These are phyloP conservation scores for Rhizoclosmatium globosum DNA, from an alignment of 192 early-diverging fungal species.

Conservation along the genomic window DNA sequence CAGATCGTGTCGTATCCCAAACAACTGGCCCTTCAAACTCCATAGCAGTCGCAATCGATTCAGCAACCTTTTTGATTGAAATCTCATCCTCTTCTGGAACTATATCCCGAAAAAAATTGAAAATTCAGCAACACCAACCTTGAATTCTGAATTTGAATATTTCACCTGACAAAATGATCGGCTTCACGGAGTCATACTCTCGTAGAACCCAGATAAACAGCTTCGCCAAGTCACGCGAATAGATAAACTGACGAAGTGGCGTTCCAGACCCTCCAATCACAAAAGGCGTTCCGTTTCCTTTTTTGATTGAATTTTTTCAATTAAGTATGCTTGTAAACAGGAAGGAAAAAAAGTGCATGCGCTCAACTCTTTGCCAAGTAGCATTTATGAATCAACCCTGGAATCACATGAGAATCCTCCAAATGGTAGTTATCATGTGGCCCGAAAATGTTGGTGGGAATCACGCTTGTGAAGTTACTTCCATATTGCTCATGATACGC, in stretches of 20 bases:
- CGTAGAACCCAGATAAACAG: conserved; percentile 84
- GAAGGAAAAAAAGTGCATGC: conserved; percentile 11
- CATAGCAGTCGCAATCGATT: conserved; percentile 75
- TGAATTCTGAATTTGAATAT: not conserved
- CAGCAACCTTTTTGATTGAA: conserved; percentile 79
- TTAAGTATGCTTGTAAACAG: no score
- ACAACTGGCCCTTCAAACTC: conserved; percentile 67
- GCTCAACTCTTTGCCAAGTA: conserved; percentile 74
- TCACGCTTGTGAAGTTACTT: conserved; percentile 78
- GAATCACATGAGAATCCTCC: conserved; percentile 82
- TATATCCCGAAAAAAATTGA: conserved; percentile 39
- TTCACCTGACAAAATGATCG: conserved; percentile 82
- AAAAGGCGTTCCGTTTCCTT: conserved; percentile 77
- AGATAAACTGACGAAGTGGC: conserved; percentile 85
- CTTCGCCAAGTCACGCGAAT: conserved; percentile 79
- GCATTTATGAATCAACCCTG: conserved; percentile 84
- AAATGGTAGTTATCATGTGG: conserved; percentile 82
- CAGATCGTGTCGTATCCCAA: conserved; percentile 77
- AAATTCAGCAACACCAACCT: not conserved
- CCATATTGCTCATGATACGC: conserved; percentile 83
- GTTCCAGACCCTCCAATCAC: conserved; percentile 77
- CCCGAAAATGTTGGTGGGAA: conserved; percentile 86
- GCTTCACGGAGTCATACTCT: conserved; percentile 80
- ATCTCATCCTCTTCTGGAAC: conserved; percentile 81
- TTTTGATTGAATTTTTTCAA: conserved; percentile 5